Base-by-base conservation (phyloP, 345 rosid species). In the Ceriops zippeliana region DNA sequence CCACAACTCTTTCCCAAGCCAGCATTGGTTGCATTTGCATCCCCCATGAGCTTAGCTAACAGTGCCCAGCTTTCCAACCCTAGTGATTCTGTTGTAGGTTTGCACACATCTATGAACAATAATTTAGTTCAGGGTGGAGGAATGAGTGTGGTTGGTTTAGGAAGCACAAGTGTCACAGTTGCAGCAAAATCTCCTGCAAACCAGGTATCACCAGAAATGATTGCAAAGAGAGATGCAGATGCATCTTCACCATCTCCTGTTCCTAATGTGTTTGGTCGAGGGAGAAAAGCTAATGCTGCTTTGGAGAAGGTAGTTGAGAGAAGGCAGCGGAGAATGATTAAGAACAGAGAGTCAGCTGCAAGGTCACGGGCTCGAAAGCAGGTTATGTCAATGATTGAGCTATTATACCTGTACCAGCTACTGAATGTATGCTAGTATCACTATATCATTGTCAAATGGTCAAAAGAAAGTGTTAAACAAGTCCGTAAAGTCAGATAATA, bases 351-450 rank as follows among this genome's bases (percentile, higher is more conserved):
- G 76, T 92, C 99, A 38, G 99, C 99, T 70, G 97, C 99, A 46
- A 84, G 98, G 75, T 96, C 99, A 24, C 87, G 99, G 5, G 98
- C 99, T 79, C 98, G 98, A 27, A 96, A 96, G 82, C 99, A 96
- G 87, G 99, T 92, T 68, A 85, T 72, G 71, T 52, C 19, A 37
- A 61, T 56, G 74, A 62, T 66, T 63, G 69, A 74, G 60, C 53
- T 52, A 35, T 67, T 68, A 66, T 22, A 7, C 65, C 6, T 30
- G 38, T 75, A 1, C 51, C 46, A 21, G 37, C 46, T 67, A 32
- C 34, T 27, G 51, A 46, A 52, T 67, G 5, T 22, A 38, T 3
- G 24, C 52, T 32, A 42, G 49, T 42, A 13, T 42, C 49, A 42
- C 4, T 11, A 42, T 42, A 13, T 42, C 49, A 42, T 13, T 42